A percentile compares a stretch with the other conserved stretches of the same genome.
phyloP scores from a whole-genome alignment of 202 grass and related monocot species.

The Setaria italica region DNA sequence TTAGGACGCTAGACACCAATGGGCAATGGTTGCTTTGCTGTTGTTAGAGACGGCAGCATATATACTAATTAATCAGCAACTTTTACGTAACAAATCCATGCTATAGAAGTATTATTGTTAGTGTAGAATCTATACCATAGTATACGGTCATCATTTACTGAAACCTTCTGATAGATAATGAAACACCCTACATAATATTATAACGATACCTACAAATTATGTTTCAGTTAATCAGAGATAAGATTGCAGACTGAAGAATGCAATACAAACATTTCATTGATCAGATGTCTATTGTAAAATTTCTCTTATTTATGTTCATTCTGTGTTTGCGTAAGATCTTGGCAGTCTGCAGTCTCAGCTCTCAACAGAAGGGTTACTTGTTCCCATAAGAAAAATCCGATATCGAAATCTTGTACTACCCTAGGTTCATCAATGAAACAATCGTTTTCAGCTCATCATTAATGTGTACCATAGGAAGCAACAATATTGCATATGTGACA shows the following conservation, averaged over 20 bases:
- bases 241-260: not conserved
- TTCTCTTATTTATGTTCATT: slow-evolving; percentile 6
- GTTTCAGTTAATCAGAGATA: not conserved
- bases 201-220: slow-evolving; percentile 9
- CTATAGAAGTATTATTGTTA: not conserved
- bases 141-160: not conserved
- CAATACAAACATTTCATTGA: not conserved
- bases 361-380: slow-evolving; percentile 24
- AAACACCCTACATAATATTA: not conserved
- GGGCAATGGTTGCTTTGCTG: slow-evolving; percentile 12
- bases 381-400: slow-evolving; percentile 36
- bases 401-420: slow-evolving; percentile 33
- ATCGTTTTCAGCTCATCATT: slow-evolving; percentile 56
- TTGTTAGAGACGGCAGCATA: slow-evolving; percentile 23
- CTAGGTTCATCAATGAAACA: slow-evolving; percentile 32
- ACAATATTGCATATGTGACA: slow-evolving; percentile 35
- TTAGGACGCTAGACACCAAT: slow-evolving; percentile 28
- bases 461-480: slow-evolving; percentile 53
- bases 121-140: not conserved
- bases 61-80: not conserved
- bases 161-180: not conserved
- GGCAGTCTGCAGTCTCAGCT: slow-evolving; percentile 1
- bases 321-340: not conserved
- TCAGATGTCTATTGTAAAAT: not conserved
- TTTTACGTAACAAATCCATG: slow-evolving; percentile 9